Percentiles rank a stretch among this genome's conserved stretches.
Conservation (phyloP, 306 rosid genomes). For the Casuarina cunninghamiana region DNA sequence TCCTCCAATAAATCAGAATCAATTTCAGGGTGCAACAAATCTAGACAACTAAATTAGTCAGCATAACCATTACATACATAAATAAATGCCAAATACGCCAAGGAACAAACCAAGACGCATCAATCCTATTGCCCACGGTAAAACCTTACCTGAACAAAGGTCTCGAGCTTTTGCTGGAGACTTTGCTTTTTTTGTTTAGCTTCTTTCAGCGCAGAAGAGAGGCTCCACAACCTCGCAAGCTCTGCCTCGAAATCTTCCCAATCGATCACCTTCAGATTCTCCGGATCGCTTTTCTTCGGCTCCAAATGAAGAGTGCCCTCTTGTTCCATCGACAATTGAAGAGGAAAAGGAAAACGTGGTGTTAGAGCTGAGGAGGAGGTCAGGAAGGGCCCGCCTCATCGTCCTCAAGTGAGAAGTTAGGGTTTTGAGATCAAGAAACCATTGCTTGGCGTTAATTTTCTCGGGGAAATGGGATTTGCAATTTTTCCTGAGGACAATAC, state of each 20-base stretch:
- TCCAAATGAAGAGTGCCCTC: conserved; percentile 28
- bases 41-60: no score
- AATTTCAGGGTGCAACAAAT: no score
- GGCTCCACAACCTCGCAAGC: conserved; percentile 76
- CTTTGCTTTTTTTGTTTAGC: conserved; percentile 58
- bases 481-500: neutral
- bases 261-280: conserved; percentile 52
- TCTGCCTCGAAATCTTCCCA: conserved; percentile 93
- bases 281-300: conserved; percentile 42
- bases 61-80: no score
- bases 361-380: conserved; percentile 24
- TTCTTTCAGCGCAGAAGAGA: conserved; percentile 69
- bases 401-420: conserved; percentile 44
- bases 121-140: neutral
- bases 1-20: no score
- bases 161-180: conserved; percentile 59
- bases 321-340: conserved; percentile 54
- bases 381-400: conserved; percentile 63
- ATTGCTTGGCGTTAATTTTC: conserved; percentile 34
- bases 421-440: conserved; percentile 36
- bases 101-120: neutral
- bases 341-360: neutral
- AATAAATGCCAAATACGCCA: neutral
- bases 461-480: conserved; percentile 9
- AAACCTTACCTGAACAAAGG: conserved; percentile 70